phyloP scores from a whole-genome alignment of 108 stramenopile species.

The Stephanodiscus triporus region DNA sequence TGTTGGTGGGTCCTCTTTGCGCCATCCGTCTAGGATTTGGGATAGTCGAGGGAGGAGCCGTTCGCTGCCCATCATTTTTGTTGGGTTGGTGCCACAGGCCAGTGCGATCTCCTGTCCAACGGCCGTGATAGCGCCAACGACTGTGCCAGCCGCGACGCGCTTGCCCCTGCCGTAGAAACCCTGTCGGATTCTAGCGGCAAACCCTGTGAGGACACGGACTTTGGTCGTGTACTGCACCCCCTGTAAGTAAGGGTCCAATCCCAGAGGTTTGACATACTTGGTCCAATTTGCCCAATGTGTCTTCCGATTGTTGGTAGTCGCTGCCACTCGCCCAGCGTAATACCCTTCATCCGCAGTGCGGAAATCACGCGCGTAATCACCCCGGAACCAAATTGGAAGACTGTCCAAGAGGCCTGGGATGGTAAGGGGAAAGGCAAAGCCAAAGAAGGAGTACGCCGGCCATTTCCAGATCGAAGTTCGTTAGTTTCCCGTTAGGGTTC shows the following conservation, averaged over 20 bases:
- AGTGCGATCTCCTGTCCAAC: constrained; percentile 17
- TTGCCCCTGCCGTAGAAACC: constrained; percentile 3
- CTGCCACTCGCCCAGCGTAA: no score
- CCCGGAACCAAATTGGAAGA: no score
- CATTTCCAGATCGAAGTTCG: no score
- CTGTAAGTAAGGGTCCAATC: constrained; percentile 8
- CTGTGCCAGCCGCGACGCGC: constrained; percentile 16
- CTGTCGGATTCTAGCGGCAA: constrained; percentile 1
- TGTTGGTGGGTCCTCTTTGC: constrained; percentile 21
- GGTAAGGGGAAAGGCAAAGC: no score
- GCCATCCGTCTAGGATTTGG: background rate
- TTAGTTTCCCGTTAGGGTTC: no score
- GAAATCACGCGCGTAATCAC: no score
- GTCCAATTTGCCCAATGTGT: no score
- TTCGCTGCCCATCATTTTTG: background rate
- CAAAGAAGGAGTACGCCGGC: no score
- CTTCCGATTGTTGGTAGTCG: no score
- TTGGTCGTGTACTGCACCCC: background rate
- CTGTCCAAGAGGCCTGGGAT: no score
- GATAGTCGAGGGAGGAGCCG: background rate
- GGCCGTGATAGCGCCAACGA: constrained; percentile 9
- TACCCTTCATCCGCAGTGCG: no score
- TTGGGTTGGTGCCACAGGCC: constrained; percentile 3
- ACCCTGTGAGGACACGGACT: constrained; percentile 4
- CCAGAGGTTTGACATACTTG: constrained; percentile 1